phyloP scores from a whole-genome alignment of 2,329 filamentous ascomycete genomes.

The Dothideomycetes sp. region DNA sequence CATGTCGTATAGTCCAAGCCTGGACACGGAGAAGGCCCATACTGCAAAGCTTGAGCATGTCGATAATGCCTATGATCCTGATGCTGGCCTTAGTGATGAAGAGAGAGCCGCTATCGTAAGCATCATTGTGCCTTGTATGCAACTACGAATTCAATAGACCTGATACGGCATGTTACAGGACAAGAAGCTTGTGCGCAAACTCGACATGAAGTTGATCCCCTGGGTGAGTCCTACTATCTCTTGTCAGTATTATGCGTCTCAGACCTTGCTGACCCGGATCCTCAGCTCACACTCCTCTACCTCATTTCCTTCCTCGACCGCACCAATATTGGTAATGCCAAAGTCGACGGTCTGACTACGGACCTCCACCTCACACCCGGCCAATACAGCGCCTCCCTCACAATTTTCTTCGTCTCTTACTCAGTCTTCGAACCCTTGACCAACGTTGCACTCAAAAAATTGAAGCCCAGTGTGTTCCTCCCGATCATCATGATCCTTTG shows the following conservation, averaged over 20 bases:
- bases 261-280: not conserved
- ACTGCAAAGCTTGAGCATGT: constrained; percentile 4
- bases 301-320: constrained; percentile 61
- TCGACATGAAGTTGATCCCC: constrained; percentile 53
- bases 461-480: constrained; percentile 64
- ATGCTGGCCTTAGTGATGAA: constrained; percentile 55
- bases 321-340: constrained; percentile 71
- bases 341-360: constrained; percentile 46
- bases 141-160: constrained; percentile 17
- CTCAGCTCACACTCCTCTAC: constrained; percentile 59
- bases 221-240: constrained; percentile 34
- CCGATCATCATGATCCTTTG: constrained; percentile 69
- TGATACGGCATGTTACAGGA: constrained; percentile 41
- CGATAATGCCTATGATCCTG: constrained; percentile 39
- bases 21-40: constrained; percentile 4
- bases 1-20: constrained; percentile 2
- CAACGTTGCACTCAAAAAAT: constrained; percentile 69
- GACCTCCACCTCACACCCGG: constrained; percentile 54
- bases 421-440: constrained; percentile 45
- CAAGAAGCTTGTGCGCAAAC: constrained; percentile 51
- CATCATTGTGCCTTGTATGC: too few relatives aligned
- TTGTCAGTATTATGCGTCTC: not conserved
- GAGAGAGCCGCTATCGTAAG: constrained; percentile 54
- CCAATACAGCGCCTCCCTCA: constrained; percentile 47
- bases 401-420: constrained; percentile 12